These are phyloP conservation scores for Phytopythium chamaehyphon DNA, from an alignment of 352 stramenopile species.

Conservation along the genomic window DNA sequence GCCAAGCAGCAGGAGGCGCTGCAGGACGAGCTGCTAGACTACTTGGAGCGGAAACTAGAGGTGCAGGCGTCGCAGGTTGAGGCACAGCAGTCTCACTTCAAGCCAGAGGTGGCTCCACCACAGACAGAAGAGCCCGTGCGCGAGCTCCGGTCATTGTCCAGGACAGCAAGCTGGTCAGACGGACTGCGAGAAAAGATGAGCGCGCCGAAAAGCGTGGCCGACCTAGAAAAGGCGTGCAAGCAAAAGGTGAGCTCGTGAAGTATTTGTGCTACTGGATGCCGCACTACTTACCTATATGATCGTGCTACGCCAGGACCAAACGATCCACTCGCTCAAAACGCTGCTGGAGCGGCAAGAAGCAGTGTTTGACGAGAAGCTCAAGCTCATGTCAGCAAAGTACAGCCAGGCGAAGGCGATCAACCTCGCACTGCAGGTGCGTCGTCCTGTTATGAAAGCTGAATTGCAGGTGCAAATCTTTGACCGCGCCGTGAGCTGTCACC, in stretches of 20 bases:
- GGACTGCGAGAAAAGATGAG: slow-evolving; percentile 13
- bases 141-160: not conserved
- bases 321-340: slow-evolving; percentile 51
- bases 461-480: not conserved
- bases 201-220: slow-evolving; percentile 34
- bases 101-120: not conserved
- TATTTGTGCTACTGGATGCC: not conserved
- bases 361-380: slow-evolving; percentile 66
- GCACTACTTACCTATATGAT: not conserved
- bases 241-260: slow-evolving; percentile 48
- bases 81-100: not conserved
- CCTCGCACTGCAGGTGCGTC: slow-evolving; percentile 58
- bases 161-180: slow-evolving; percentile 6
- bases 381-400: slow-evolving; percentile 67
- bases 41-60: slow-evolving; percentile 41
- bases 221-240: slow-evolving; percentile 69
- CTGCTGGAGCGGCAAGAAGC: slow-evolving; percentile 69
- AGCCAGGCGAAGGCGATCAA: slow-evolving; percentile 80
- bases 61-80: not conserved
- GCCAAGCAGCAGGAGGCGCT: slow-evolving; percentile 28
- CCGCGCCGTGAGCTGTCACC: not conserved
- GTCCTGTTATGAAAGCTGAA: not conserved
- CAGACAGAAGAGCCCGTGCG: not conserved
- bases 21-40: slow-evolving; percentile 50
- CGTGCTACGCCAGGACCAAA: slow-evolving; percentile 42